These are phyloP conservation scores for Globisporangium perplexum DNA, from an alignment of 352 stramenopile genomes.

Conservation along the genomic window DNA sequence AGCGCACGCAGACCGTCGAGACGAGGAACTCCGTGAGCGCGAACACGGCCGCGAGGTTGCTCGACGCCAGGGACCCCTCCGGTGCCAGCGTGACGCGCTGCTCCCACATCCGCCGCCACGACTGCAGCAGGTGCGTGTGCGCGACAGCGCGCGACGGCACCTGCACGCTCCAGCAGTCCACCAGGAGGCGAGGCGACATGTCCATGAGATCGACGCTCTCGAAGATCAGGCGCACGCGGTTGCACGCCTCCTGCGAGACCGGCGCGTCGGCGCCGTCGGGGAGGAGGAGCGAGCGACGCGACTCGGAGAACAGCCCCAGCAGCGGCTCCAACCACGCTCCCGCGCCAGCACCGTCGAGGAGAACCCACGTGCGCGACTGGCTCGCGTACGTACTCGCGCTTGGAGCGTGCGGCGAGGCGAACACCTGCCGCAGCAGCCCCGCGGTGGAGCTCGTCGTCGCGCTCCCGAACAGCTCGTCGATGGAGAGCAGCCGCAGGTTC, in stretches of 20 bases:
- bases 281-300: not conserved
- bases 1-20: constrained; percentile 21
- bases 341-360: constrained; percentile 24
- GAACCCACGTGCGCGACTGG: constrained; percentile 18
- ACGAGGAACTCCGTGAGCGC: constrained; percentile 21
- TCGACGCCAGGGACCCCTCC: not conserved
- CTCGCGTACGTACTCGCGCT: not conserved
- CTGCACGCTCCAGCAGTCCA: constrained; percentile 9
- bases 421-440: constrained; percentile 5
- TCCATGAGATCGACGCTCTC: constrained; percentile 6
- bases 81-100: not conserved
- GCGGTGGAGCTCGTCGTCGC: not conserved
- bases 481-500: constrained; percentile 22
- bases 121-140: constrained; percentile 4
- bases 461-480: constrained; percentile 27
- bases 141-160: constrained; percentile 1
- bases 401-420: not conserved
- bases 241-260: not conserved
- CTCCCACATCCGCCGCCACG: constrained; percentile 3
- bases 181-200: constrained; percentile 8
- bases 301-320: constrained; percentile 4
- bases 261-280: not conserved
- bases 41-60: constrained; percentile 22
- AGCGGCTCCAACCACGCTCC: constrained; percentile 23
- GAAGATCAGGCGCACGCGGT: constrained; percentile 14